phyloP scores from a whole-genome alignment of 805 yeast species.

The Starmerella khaoyaiensis region DNA sequence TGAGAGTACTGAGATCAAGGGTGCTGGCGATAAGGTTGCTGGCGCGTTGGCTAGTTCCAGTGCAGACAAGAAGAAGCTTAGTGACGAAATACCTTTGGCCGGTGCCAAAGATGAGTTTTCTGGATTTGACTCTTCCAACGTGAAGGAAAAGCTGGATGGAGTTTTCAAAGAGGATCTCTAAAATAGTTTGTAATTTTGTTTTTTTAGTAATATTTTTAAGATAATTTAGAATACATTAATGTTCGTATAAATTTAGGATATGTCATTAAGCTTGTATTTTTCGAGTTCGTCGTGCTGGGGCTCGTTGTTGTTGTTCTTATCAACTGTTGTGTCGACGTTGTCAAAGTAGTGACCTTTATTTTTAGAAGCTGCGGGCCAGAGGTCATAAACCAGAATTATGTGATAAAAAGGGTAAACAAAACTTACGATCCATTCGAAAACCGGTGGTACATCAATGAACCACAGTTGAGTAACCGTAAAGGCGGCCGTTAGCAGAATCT shows the following conservation, averaged over 20 bases:
- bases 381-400: constrained; percentile 52
- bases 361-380: constrained; percentile 46
- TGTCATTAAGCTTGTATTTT: background rate
- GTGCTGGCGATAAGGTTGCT: constrained; percentile 11
- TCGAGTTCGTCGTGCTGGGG: background rate
- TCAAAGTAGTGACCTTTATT: constrained; percentile 21
- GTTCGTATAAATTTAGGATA: too few relatives aligned
- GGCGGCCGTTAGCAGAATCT: constrained; percentile 53
- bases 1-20: background rate
- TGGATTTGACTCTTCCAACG: constrained; percentile 24
- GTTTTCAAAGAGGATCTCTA: constrained; percentile 23
- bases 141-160: constrained; percentile 16
- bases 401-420: constrained; percentile 69
- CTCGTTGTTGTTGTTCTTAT: background rate
- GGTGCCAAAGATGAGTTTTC: constrained; percentile 16
- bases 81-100: constrained; percentile 11
- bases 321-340: background rate
- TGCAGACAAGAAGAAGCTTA: constrained; percentile 5
- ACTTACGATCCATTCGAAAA: constrained; percentile 77
- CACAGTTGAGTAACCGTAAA: constrained; percentile 34
- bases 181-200: constrained; percentile 2
- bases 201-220: background rate
- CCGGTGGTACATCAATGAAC: constrained; percentile 39
- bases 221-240: background rate
- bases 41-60: constrained; percentile 12